A percentile compares a stretch with the other conserved stretches of the same genome.
phyloP scores from a whole-genome alignment of 441 rosid species.

The Francoa sonchifolia region DNA sequence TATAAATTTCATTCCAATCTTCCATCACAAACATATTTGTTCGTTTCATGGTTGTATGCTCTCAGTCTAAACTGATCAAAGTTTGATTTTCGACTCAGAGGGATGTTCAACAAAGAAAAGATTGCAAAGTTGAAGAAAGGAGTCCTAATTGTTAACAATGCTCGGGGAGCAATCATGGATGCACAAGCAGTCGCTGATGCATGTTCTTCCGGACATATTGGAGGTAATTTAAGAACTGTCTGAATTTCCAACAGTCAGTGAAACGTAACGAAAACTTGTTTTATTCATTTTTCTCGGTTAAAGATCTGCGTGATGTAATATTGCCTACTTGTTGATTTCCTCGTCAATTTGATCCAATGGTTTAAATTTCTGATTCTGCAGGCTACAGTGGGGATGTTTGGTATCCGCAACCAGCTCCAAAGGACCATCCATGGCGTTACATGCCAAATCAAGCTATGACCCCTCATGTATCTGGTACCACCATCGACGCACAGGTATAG shows the following conservation, averaged over 20 bases:
- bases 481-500: conserved; percentile 85
- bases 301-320: no score
- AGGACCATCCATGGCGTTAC: conserved; percentile 94
- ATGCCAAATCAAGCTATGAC: conserved; percentile 99
- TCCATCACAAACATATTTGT: neutral
- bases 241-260: neutral
- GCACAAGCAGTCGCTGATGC: conserved; percentile 88
- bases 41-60: neutral
- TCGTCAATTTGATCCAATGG: no score
- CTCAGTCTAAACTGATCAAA: no score
- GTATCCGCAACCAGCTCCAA: conserved; percentile 94
- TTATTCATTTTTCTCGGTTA: no score
- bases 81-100: conserved; percentile 26
- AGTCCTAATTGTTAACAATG: conserved; percentile 81
- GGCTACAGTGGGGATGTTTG: conserved; percentile 96
- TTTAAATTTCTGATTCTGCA: conserved; percentile 17
- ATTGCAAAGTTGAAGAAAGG: conserved; percentile 88
- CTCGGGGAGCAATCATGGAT: conserved; percentile 91
- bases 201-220: conserved; percentile 69
- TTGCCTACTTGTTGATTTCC: no score
- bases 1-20: conserved; percentile 8
- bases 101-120: conserved; percentile 60
- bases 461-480: conserved; percentile 90
- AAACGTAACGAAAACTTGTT: no score
- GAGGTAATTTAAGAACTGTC: conserved; percentile 26